Conservation (phyloP, 1,284 basidiomycete genomes). For the Lignosus rhinocerotis region DNA sequence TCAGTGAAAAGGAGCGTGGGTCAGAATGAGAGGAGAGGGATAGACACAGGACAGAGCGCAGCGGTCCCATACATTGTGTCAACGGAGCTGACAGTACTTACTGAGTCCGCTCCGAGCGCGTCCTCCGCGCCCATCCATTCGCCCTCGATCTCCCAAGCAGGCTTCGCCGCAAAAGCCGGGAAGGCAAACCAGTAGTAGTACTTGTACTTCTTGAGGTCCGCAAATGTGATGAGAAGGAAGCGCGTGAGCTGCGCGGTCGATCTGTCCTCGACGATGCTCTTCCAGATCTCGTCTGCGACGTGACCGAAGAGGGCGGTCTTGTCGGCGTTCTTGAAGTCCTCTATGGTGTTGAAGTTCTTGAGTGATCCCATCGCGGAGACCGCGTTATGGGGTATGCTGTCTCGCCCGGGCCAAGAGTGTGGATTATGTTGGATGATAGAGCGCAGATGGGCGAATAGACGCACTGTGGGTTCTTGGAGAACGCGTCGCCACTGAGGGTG, state of each 20-base stretch:
- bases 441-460: slow-evolving; percentile 5
- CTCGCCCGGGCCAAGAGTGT: not conserved
- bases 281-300: slow-evolving; percentile 71
- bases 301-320: slow-evolving; percentile 84
- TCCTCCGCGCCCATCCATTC: slow-evolving; percentile 52
- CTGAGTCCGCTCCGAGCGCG: slow-evolving; percentile 37
- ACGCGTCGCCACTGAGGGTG: slow-evolving; percentile 59
- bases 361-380: slow-evolving; percentile 62
- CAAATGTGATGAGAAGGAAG: slow-evolving; percentile 91
- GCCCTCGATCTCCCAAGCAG: slow-evolving; percentile 79
- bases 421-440: not conserved
- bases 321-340: slow-evolving; percentile 90
- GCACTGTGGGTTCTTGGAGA: slow-evolving; percentile 41
- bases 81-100: slow-evolving; percentile 26
- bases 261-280: slow-evolving; percentile 49
- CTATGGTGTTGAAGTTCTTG: slow-evolving; percentile 96
- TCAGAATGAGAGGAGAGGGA: too few species aligned
- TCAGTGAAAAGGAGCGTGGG: not conserved
- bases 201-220: slow-evolving; percentile 97
- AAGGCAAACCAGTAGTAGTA: slow-evolving; percentile 99
- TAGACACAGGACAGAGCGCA: too few species aligned
- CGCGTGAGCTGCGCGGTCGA: slow-evolving; percentile 62
- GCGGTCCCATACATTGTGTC: not conserved
- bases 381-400: slow-evolving; percentile 41
- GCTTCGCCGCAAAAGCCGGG: slow-evolving; percentile 86